phyloP scores from a whole-genome alignment of 148 eudicot species.

The Limonium bicolor region DNA sequence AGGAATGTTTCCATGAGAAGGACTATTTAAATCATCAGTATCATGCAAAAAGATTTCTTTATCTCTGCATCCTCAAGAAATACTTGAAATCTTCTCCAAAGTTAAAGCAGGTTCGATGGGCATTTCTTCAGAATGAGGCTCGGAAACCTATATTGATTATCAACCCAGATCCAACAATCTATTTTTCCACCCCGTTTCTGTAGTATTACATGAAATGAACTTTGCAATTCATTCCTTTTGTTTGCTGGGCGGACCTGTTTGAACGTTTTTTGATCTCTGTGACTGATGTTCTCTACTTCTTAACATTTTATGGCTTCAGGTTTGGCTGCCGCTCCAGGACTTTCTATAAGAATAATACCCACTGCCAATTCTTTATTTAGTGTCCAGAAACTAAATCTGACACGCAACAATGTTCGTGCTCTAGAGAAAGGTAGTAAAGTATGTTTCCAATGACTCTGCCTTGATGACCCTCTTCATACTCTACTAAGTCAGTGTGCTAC shows the following conservation, averaged over 20 bases:
- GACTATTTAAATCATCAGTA: slow-evolving; percentile 83
- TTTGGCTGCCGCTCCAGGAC: slow-evolving; percentile 18
- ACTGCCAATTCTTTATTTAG: slow-evolving; percentile 47
- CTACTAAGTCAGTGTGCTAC: too few relatives aligned
- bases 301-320: slow-evolving; percentile 30
- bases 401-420: slow-evolving; percentile 59
- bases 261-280: slow-evolving; percentile 1
- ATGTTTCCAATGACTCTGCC: not conserved
- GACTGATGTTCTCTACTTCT: too few relatives aligned
- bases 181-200: not conserved
- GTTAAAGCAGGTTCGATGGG: slow-evolving; percentile 48
- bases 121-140: slow-evolving; percentile 69
- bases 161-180: slow-evolving; percentile 44
- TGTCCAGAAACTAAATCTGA: slow-evolving; percentile 41
- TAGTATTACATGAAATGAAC: not conserved
- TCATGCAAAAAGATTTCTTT: slow-evolving; percentile 92
- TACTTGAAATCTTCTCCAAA: slow-evolving; percentile 40
- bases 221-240: not conserved
- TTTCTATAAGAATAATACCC: slow-evolving; percentile 66
- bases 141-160: slow-evolving; percentile 74
- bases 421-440: slow-evolving; percentile 39
- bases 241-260: not conserved
- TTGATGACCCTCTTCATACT: too few relatives aligned
- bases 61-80: slow-evolving; percentile 70
- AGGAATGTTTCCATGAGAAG: slow-evolving; percentile 92